Percentiles rank a stretch among this genome's conserved stretches.
These are phyloP conservation scores for Colletotrichum incanum DNA, from an alignment of 2,329 filamentous ascomycete genomes.

Conservation along the genomic window DNA sequence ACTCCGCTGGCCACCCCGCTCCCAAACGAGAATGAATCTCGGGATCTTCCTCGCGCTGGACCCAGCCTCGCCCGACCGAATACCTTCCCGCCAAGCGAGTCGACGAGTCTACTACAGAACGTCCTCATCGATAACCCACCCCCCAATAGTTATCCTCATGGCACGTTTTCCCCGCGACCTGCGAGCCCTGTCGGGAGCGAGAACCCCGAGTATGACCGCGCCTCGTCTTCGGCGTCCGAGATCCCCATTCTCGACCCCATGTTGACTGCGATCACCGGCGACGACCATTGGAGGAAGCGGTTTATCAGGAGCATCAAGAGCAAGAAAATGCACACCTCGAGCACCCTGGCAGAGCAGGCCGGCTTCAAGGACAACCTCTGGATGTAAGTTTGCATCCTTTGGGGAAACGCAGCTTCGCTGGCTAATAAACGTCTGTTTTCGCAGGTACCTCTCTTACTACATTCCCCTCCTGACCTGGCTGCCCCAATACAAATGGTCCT, in stretches of 20 bases:
- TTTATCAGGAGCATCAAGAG: slow-evolving; percentile 68
- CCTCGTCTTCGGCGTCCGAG: slow-evolving; percentile 51
- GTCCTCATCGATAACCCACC: slow-evolving; percentile 57
- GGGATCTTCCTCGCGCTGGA: slow-evolving; percentile 46
- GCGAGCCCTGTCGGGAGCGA: slow-evolving; percentile 61
- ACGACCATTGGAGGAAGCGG: slow-evolving; percentile 64
- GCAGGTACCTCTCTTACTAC: slow-evolving; percentile 92
- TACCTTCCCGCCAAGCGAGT: slow-evolving; percentile 58
- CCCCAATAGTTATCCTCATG: slow-evolving; percentile 75
- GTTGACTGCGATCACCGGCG: slow-evolving; percentile 56
- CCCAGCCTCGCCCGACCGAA: slow-evolving; percentile 43
- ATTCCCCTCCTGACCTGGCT: slow-evolving; percentile 94
- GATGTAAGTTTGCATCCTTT: slow-evolving; percentile 70
- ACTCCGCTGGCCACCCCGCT: slow-evolving; percentile 41
- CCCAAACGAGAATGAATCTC: slow-evolving; percentile 38
- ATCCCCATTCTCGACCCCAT: slow-evolving; percentile 58
- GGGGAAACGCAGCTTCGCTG: background rate
- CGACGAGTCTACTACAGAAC: slow-evolving; percentile 64
- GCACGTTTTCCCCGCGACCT: slow-evolving; percentile 82
- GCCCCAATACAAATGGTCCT: slow-evolving; percentile 85
- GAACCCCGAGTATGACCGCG: slow-evolving; percentile 53
- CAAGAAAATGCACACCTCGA: slow-evolving; percentile 81
- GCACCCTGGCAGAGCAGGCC: slow-evolving; percentile 79
- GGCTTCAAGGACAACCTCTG: slow-evolving; percentile 80
- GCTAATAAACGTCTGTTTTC: slow-evolving; percentile 21